Evolutionary conservation across 1,139 yeast species (phyloP).

Genomic region (Sugiyamaella sp.): DNA sequence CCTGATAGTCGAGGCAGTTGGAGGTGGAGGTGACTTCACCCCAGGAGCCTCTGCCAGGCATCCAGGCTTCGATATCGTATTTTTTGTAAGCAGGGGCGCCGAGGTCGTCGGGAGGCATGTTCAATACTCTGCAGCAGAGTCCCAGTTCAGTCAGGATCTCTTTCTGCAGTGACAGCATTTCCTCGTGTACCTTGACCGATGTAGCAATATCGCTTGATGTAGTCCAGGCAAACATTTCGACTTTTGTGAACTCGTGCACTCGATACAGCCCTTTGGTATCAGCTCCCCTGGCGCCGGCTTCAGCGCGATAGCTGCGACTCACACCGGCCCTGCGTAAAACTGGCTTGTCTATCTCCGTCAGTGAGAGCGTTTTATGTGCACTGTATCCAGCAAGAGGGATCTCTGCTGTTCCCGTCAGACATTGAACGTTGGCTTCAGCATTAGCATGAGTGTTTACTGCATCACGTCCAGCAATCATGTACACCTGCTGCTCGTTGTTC

Average conservation of each 20-base stretch:
- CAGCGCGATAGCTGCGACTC: constrained; percentile 89
- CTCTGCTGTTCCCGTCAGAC: constrained; percentile 94
- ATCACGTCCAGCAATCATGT: constrained; percentile 49
- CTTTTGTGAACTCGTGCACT: constrained; percentile 97
- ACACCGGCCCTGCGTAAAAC: constrained; percentile 67
- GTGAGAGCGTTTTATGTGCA: constrained; percentile 47
- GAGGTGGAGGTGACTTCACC: constrained; percentile 94
- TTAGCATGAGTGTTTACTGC: constrained; percentile 23
- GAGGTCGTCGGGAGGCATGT: constrained; percentile 88
- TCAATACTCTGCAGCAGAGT: constrained; percentile 74
- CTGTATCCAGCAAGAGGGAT: constrained; percentile 83
- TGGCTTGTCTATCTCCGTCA: constrained; percentile 45
- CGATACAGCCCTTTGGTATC: constrained; percentile 92
- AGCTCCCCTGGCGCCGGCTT: constrained; percentile 95
- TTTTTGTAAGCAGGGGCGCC: constrained; percentile 94
- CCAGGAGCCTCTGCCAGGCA: constrained; percentile 95
- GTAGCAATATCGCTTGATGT: constrained; percentile 44
- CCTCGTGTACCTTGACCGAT: constrained; percentile 51
- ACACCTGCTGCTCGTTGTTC: constrained; percentile 84
- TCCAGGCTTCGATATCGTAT: constrained; percentile 96
- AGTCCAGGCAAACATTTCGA: constrained; percentile 84
- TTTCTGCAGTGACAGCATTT: constrained; percentile 65
- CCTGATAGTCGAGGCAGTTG: constrained; percentile 90
- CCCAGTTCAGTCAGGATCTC: constrained; percentile 69
- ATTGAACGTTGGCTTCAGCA: constrained; percentile 47